Evolutionary conservation across 345 rosid species (phyloP), one percentile per base, ranked within the genome.

Genomic region (Toxicodendron radicans): DNA sequence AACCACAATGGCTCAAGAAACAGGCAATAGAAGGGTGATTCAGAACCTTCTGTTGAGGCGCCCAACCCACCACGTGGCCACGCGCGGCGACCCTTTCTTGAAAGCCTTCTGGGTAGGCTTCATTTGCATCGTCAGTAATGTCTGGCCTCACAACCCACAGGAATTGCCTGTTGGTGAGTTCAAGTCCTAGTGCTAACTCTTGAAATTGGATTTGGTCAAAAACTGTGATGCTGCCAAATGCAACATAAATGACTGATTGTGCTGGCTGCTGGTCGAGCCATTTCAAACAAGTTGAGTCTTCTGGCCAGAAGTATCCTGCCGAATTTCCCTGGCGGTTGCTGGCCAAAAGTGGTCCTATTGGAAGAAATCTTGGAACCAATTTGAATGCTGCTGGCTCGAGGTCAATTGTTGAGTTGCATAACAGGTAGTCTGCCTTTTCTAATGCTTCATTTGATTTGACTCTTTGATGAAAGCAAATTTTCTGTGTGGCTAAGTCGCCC

Each of bases 1-100:
- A 89, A 46, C 91, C 91, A 35, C 87, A 85, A 63, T 86, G 91
- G 73, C 86, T 87, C 51, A 83, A 72, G 53, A 83, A 83, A 66
- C 85, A 81, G 52, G 83, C 85, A 24, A 81, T 46, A 0, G 83
- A 79, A 58, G 75, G 66, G 66, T 71, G 73, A 12, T 48, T 68
- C 27, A 85, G 75, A 14, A 82, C 74, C 65, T 73, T 73, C 7
- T 66, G 74, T 64, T 85, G 85, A 66, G 88, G 81, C 35, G 76
- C 84, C 88, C 88, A 82, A 64, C 43, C 74, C 38, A 81, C 77
- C 35, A 85, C 33, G 74, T 11, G 4, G 0, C 53, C 53, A 49
- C 4, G 53, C 7, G 13, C 8, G 3, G 53, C 53, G 7, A 49
- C 18, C 18, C 53, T 49, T 13, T 12, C 18, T 12, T 49, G 17